Percentiles rank a stretch among this genome's conserved stretches.
These are phyloP conservation scores for Lenwebbia sp. DNA, from an alignment of 345 rosid species.

Conservation along the genomic window DNA sequence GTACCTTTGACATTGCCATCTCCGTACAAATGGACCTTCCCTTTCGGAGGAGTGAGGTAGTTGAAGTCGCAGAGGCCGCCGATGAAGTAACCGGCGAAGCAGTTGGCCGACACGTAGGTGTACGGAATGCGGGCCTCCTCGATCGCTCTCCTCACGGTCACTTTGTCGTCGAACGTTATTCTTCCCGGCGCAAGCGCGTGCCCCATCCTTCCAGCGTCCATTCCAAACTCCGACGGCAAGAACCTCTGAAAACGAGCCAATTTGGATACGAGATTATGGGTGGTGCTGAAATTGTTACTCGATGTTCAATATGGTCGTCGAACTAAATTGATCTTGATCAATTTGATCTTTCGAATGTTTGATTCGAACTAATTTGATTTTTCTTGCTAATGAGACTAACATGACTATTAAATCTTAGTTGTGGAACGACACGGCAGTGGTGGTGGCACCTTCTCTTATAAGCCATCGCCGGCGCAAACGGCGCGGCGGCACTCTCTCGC, in stretches of 20 bases:
- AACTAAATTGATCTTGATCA: too few species aligned
- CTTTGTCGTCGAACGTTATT: conserved; percentile 66
- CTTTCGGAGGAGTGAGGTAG: conserved; percentile 54
- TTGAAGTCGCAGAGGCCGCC: conserved; percentile 53
- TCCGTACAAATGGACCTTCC: conserved; percentile 38
- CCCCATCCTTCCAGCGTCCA: conserved; percentile 64
- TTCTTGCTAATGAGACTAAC: too few species aligned
- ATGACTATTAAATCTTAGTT: too few species aligned
- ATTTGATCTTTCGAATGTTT: too few species aligned
- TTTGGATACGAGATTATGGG: too few species aligned
- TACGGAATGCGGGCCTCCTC: conserved; percentile 58
- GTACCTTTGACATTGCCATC: conserved; percentile 69
- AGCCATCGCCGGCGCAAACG: too few species aligned
- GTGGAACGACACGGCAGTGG: too few species aligned
- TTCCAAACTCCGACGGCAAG: conserved; percentile 84
- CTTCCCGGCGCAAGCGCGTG: conserved; percentile 69
- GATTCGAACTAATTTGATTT: too few species aligned
- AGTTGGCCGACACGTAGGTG: conserved; percentile 60
- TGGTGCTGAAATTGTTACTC: too few species aligned
- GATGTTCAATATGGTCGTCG: too few species aligned
- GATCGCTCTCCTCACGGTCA: conserved; percentile 60
- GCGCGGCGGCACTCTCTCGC: too few species aligned
- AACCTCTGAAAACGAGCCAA: conserved; percentile 30
- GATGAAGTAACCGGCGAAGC: conserved; percentile 71
- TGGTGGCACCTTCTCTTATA: too few species aligned